Evolutionary conservation across 2,329 filamentous ascomycete genomes (phyloP).

Genomic region (Colletotrichum caudatum): DNA sequence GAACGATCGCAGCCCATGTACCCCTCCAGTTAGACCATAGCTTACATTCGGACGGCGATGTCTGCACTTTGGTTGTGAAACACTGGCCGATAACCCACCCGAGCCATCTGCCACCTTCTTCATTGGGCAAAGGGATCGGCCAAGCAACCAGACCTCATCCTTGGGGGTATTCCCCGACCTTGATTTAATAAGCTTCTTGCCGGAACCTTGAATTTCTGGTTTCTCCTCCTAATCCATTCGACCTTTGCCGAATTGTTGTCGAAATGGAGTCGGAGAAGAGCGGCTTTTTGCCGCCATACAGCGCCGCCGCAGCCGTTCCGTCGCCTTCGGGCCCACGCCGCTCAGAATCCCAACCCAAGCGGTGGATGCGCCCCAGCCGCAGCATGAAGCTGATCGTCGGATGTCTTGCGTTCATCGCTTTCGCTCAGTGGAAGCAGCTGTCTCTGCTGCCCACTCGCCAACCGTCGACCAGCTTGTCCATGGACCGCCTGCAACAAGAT

Average conservation of each 20-base stretch:
- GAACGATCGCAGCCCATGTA: slow-evolving; percentile 16
- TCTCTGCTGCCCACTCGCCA: slow-evolving; percentile 15
- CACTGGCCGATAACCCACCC: slow-evolving; percentile 36
- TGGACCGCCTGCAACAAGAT: slow-evolving; percentile 65
- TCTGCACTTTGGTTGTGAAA: slow-evolving; percentile 31
- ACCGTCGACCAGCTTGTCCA: slow-evolving; percentile 57
- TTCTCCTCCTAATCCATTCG: slow-evolving; percentile 7
- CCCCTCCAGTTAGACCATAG: slow-evolving; percentile 19
- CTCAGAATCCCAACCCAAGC: slow-evolving; percentile 13
- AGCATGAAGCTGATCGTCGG: slow-evolving; percentile 52
- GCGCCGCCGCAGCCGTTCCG: slow-evolving; percentile 48
- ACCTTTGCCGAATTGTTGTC: neutral
- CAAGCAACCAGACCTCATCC: slow-evolving; percentile 18
- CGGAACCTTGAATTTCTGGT: neutral
- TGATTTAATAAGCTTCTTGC: slow-evolving; percentile 16
- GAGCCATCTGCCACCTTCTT: slow-evolving; percentile 36
- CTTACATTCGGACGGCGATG: slow-evolving; percentile 28
- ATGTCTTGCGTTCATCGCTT: slow-evolving; percentile 64
- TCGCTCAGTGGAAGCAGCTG: slow-evolving; percentile 62
- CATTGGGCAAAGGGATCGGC: slow-evolving; percentile 30
- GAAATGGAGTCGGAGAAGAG: slow-evolving; percentile 52
- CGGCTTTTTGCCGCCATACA: slow-evolving; percentile 58
- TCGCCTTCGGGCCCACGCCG: slow-evolving; percentile 42
- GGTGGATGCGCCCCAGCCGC: slow-evolving; percentile 35
- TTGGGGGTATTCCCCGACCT: neutral